phyloP scores from a whole-genome alignment of 31 red algal genomes.

The Odonthalia washingtoniensis region DNA sequence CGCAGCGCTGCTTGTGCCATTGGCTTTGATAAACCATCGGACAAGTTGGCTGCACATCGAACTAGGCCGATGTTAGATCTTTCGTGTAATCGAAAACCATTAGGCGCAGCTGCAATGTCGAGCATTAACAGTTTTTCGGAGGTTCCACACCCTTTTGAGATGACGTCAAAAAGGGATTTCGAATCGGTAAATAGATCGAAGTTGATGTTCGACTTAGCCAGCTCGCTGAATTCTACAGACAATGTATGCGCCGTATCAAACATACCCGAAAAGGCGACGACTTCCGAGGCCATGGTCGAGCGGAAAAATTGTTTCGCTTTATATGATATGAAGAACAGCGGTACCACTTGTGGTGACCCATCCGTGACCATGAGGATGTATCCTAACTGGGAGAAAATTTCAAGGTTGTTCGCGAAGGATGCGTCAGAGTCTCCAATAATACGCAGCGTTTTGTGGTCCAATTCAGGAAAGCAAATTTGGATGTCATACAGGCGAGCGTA shows the following conservation, averaged over 20 bases:
- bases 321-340: background rate
- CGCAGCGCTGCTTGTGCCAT: too few relatives aligned
- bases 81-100: too few relatives aligned
- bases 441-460: conserved; percentile 1
- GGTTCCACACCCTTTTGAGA: background rate
- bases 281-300: conserved; percentile 16
- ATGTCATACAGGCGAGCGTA: background rate
- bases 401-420: conserved; percentile 29
- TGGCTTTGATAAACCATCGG: too few relatives aligned
- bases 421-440: conserved; percentile 19
- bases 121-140: conserved; percentile 10
- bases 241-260: background rate
- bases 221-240: background rate
- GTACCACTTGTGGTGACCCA: background rate
- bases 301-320: background rate
- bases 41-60: too few relatives aligned
- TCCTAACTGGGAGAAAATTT: conserved; percentile 22
- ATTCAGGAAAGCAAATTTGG: background rate
- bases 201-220: background rate
- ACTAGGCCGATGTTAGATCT: too few relatives aligned
- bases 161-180: conserved; percentile 26
- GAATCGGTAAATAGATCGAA: conserved; percentile 22
- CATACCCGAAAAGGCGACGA: background rate
- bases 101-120: conserved; percentile 10
- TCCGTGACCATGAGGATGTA: background rate